Base-by-base conservation (phyloP, 148 eudicot species). In the Camellia japonica region DNA sequence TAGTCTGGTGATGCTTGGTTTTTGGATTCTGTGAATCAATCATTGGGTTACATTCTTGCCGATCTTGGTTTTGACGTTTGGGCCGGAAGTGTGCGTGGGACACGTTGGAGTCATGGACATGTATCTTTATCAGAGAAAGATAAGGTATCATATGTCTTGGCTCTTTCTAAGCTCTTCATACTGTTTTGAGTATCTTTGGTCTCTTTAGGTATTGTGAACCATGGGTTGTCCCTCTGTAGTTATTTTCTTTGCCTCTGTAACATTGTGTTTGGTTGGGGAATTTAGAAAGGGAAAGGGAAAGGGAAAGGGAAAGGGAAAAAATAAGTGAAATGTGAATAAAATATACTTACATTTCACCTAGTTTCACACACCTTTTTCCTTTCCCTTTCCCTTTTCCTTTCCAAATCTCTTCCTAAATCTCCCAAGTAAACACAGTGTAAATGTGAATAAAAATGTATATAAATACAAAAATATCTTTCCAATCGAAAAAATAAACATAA, bases 1-100 rank as follows among this genome's bases (percentile, higher is more conserved):
- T 85, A 95, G 97, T 90, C 86, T 30, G 98, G 98, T 85, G 98
- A 95, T 88, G 84, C 90, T 0, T 95, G 98, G 98, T 95, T 95
- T 85, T 66, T 95, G 85, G 87, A 93, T 80, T 78, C 94, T 71
- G 72, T 74, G 75, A 85, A 88, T 41, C 90, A 95, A 80, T 95
- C 98, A 61, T 84, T 95, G 82, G 98, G 98, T 44, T 95, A 88
- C 83, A 84, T 95, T 74, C 98, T 95, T 74, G 97, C 97, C 52
- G 89, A 90, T 86, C 86, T 23, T 61, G 97, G 96, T 75, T 95
- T 90, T 85, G 98, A 95, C 87, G 98, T 93, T 15, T 95, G 98
- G 97, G 91, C 88, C 77, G 98, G 87, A 68, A 95, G 88, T 85
- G 96, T 95, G 72, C 91, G 98, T 62, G 97, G 98, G 44, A 95